Evolutionary conservation across 1,284 basidiomycete species (phyloP).

Genomic region (Microbotryum silenes-acaulis): DNA sequence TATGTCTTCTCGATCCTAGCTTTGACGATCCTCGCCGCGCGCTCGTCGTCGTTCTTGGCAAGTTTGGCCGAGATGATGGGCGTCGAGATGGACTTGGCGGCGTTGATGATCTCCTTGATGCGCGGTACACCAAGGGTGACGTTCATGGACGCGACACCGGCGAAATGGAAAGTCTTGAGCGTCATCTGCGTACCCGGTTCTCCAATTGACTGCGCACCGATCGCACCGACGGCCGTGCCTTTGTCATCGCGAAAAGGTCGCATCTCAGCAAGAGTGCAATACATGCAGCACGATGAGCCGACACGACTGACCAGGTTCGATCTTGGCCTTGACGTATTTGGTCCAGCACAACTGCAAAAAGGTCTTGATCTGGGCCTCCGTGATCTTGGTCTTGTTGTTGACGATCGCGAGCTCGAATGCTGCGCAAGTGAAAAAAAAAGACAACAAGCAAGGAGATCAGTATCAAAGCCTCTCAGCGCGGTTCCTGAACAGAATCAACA

Average conservation of each 20-base stretch:
- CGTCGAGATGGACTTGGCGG: conserved; percentile 91
- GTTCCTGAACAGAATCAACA: background rate
- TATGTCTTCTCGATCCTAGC: conserved; percentile 92
- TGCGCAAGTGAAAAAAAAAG: background rate
- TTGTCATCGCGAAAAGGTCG: background rate
- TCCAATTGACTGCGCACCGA: conserved; percentile 98
- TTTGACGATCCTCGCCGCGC: conserved; percentile 94
- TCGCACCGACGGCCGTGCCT: conserved; percentile 95
- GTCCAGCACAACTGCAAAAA: conserved; percentile 86
- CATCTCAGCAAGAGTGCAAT: background rate
- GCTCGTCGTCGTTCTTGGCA: conserved; percentile 62
- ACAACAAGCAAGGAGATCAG: background rate
- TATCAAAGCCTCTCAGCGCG: no score
- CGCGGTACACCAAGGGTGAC: conserved; percentile 98
- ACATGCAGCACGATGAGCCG: background rate
- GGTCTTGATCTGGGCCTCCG: conserved; percentile 62
- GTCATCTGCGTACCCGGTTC: conserved; percentile 99
- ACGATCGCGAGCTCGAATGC: conserved; percentile 55
- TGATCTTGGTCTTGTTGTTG: conserved; percentile 85
- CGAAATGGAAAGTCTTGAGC: conserved; percentile 99
- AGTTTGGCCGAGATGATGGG: conserved; percentile 97
- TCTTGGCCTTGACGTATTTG: conserved; percentile 86
- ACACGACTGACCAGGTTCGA: conserved; percentile 68
- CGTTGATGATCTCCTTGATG: conserved; percentile 99
- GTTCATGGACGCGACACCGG: conserved; percentile 99